Percentiles rank a stretch among this genome's conserved stretches.
Evolutionary conservation across 2,329 filamentous ascomycete genomes (phyloP).

Genomic region (Septoria petroselini): DNA sequence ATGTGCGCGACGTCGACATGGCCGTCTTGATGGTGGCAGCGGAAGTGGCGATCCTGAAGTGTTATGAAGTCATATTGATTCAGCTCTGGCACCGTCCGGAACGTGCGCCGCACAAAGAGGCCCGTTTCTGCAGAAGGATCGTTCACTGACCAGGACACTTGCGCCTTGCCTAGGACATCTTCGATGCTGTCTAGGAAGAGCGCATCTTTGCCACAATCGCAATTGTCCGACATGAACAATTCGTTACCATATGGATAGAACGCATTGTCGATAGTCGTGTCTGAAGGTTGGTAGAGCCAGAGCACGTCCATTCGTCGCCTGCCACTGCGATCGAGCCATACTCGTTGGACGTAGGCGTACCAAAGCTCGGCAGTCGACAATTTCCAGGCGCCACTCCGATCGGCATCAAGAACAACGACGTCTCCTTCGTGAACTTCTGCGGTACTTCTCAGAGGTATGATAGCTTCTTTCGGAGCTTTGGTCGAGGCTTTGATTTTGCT

Average conservation of each 20-base stretch:
- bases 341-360: conserved; percentile 66
- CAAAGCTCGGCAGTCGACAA: conserved; percentile 51
- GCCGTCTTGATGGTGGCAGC: conserved; percentile 33
- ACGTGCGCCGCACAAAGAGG: conserved; percentile 70
- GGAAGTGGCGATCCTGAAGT: conserved; percentile 54
- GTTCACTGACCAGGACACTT: conserved; percentile 57
- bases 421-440: conserved; percentile 46
- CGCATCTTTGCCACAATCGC: conserved; percentile 60
- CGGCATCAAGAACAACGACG: conserved; percentile 48
- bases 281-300: conserved; percentile 69
- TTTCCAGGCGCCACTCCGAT: conserved; percentile 56
- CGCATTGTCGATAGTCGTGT: conserved; percentile 67
- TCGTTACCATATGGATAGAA: conserved; percentile 70
- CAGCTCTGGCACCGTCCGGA: conserved; percentile 51
- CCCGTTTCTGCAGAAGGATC: conserved; percentile 47
- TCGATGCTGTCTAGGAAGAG: conserved; percentile 57
- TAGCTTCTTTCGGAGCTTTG: neutral
- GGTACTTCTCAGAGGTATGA: neutral
- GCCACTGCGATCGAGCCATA: conserved; percentile 40
- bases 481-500: too few relatives aligned
- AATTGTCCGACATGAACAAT: conserved; percentile 73
- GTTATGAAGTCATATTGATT: conserved; percentile 57
- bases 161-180: conserved; percentile 57
- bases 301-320: conserved; percentile 58
- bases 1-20: conserved; percentile 12